These are phyloP conservation scores for Prototheca cutis DNA, from an alignment of 163 green algal genomes.

Conservation along the genomic window DNA sequence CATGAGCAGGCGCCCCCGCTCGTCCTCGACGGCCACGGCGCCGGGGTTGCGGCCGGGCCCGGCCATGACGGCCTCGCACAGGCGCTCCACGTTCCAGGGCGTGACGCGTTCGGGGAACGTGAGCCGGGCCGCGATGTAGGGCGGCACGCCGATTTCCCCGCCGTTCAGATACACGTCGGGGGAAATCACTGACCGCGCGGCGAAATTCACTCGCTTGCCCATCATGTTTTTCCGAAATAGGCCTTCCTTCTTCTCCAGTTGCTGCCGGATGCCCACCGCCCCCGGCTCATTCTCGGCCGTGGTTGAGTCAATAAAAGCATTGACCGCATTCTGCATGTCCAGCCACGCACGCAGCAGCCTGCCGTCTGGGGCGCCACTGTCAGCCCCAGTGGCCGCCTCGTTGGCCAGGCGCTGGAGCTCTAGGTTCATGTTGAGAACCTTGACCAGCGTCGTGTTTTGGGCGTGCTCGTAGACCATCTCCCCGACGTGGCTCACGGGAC, in stretches of 20 bases:
- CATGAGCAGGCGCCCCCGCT: slow-evolving; percentile 56
- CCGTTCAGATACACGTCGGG: slow-evolving; percentile 87
- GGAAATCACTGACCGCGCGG: slow-evolving; percentile 90
- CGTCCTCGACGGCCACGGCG: slow-evolving; percentile 86
- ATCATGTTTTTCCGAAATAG: slow-evolving; percentile 99
- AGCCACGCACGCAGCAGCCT: slow-evolving; percentile 58
- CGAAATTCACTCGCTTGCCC: slow-evolving; percentile 99
- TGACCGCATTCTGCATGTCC: slow-evolving; percentile 75
- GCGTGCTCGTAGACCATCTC: slow-evolving; percentile 81
- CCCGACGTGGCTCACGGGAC: slow-evolving; percentile 61
- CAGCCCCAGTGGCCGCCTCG: neutral
- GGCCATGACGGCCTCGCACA: slow-evolving; percentile 70
- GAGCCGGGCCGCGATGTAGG: slow-evolving; percentile 90
- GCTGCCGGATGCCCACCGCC: slow-evolving; percentile 72
- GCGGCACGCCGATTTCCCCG: slow-evolving; percentile 90
- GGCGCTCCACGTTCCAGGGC: slow-evolving; percentile 72
- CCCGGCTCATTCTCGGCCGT: slow-evolving; percentile 38
- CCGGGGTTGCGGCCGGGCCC: slow-evolving; percentile 75
- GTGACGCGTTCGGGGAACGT: slow-evolving; percentile 90
- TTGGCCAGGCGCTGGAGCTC: slow-evolving; percentile 35
- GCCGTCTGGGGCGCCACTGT: slow-evolving; percentile 8
- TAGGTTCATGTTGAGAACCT: slow-evolving; percentile 61
- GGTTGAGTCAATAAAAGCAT: slow-evolving; percentile 74
- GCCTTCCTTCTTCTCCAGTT: slow-evolving; percentile 98
- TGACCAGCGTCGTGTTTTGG: slow-evolving; percentile 71